Evolutionary conservation across 495 filamentous ascomycete species (phyloP).

Genomic region (Ascodesmis nigricans): DNA sequence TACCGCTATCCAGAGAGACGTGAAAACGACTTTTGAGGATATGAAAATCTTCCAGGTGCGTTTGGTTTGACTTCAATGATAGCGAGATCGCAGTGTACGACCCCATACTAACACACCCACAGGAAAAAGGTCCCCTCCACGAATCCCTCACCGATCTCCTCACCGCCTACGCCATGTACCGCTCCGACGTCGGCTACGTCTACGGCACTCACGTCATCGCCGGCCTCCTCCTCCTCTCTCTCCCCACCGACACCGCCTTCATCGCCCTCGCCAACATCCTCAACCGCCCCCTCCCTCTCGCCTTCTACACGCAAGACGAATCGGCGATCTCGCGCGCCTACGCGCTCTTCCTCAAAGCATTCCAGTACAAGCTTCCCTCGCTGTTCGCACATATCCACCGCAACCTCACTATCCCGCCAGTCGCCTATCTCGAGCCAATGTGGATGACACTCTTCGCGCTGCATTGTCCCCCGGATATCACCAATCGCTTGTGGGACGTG

Average conservation of each 20-base stretch:
- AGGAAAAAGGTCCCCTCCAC: constrained; percentile 42
- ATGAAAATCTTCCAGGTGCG: constrained; percentile 63
- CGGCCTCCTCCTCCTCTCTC: constrained; percentile 66
- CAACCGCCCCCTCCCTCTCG: constrained; percentile 69
- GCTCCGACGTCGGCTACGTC: constrained; percentile 79
- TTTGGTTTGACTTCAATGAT: no score
- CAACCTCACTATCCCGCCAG: constrained; percentile 27
- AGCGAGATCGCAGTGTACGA: no score
- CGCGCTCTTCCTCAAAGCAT: constrained; percentile 43
- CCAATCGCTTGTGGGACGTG: constrained; percentile 72
- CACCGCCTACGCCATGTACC: constrained; percentile 79
- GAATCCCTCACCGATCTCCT: constrained; percentile 56
- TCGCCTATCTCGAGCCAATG: constrained; percentile 29
- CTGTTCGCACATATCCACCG: constrained; percentile 45
- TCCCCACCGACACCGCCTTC: constrained; percentile 50
- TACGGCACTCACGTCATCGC: constrained; percentile 75
- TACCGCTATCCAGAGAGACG: constrained; percentile 46
- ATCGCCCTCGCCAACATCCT: constrained; percentile 66
- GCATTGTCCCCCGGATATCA: constrained; percentile 43
- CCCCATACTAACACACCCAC: background rate
- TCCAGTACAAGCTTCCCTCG: constrained; percentile 47
- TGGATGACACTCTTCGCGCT: constrained; percentile 33
- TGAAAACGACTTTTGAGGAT: constrained; percentile 49
- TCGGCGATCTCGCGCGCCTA: constrained; percentile 42
- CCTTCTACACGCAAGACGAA: constrained; percentile 61